Percentiles rank a stretch among this genome's conserved stretches.
Conservation (phyloP, 2,329 filamentous ascomycete genomes). For the Stachybotrys elegans region DNA sequence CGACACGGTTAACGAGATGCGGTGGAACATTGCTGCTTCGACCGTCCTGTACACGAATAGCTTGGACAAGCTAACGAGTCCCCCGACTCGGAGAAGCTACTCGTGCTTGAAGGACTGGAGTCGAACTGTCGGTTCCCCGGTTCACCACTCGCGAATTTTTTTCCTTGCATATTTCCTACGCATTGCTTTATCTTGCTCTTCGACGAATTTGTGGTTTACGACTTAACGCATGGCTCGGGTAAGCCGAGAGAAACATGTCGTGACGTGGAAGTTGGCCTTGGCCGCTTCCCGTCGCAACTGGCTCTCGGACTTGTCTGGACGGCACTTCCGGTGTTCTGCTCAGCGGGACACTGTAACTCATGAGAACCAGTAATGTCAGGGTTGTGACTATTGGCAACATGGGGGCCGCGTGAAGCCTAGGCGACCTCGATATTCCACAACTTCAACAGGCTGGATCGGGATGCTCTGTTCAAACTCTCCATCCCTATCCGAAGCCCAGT, state of each 20-base stretch:
- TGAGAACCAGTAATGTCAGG: slow-evolving; percentile 1
- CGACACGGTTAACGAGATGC: no score
- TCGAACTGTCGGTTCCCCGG: slow-evolving; percentile 19
- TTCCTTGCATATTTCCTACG: slow-evolving; percentile 23
- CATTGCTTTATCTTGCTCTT: slow-evolving; percentile 39
- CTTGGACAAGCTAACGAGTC: no score
- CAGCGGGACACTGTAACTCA: slow-evolving; percentile 10
- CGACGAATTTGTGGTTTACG: slow-evolving; percentile 30
- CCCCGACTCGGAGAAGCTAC: no score
- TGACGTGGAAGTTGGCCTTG: no score
- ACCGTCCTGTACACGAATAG: no score
- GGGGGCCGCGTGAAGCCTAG: slow-evolving; percentile 2
- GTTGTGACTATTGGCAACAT: slow-evolving; percentile 8
- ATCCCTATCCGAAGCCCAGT: no score
- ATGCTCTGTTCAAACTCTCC: no score
- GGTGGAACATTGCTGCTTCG: background rate
- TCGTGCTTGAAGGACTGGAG: no score
- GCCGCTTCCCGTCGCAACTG: slow-evolving; percentile 6
- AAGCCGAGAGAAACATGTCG: no score
- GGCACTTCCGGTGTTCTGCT: slow-evolving; percentile 32
- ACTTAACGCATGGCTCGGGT: slow-evolving; percentile 35
- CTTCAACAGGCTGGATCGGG: no score
- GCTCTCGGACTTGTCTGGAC: no score
- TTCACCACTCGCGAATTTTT: slow-evolving; percentile 14
- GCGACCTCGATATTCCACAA: slow-evolving; percentile 4